Conservation (phyloP, 129 eudicot genomes). For the Calendula officinalis region DNA sequence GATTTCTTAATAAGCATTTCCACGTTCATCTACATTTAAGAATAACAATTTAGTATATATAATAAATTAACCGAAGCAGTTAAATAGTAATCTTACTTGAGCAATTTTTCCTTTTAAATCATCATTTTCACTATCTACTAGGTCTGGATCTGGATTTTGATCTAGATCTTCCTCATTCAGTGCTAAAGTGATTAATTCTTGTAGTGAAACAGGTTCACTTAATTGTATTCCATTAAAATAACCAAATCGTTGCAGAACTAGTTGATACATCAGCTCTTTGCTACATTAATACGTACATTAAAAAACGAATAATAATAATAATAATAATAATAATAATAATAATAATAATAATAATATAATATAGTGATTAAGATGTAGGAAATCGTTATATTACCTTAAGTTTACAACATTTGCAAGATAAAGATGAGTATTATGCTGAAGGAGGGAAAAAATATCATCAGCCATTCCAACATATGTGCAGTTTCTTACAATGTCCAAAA, state of each 20-base stretch:
- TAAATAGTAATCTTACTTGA: conserved; percentile 47
- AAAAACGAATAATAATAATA: conserved; percentile 1
- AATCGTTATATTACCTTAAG: conserved; percentile 53
- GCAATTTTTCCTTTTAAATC: conserved; percentile 71
- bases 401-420: conserved; percentile 92
- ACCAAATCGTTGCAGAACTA: conserved; percentile 88
- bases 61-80: conserved; percentile 8
- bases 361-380: not conserved
- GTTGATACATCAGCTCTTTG: conserved; percentile 99
- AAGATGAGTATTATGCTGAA: conserved; percentile 85
- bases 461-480: conserved; percentile 99
- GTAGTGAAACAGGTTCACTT: conserved; percentile 82
- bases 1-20: conserved; percentile 63
- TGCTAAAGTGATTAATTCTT: conserved; percentile 67
- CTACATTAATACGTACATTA: conserved; percentile 37
- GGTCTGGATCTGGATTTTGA: conserved; percentile 13
- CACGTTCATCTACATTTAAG: conserved; percentile 63
- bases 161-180: conserved; percentile 70
- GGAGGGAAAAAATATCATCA: conserved; percentile 85
- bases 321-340: no score
- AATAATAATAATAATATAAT: no score
- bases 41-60: not conserved
- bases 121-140: conserved; percentile 56
- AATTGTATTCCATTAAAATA: conserved; percentile 91
- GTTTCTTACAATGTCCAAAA: conserved; percentile 82